Evolutionary conservation across 2,329 filamentous ascomycete species (phyloP).

Genomic region (Beauveria scarabaeidicola): DNA sequence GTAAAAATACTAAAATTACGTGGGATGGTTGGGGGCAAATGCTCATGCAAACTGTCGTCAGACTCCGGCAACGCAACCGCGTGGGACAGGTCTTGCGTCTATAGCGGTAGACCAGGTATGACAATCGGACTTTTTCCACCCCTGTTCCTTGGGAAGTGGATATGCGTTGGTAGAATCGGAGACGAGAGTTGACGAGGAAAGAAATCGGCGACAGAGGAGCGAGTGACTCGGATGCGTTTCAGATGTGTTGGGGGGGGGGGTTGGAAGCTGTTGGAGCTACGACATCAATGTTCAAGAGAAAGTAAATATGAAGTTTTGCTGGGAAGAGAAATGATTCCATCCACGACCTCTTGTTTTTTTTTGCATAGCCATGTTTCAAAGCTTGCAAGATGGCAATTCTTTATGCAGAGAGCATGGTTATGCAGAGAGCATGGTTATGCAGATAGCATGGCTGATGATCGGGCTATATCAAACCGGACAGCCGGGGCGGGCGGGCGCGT

Average conservation of each 20-base stretch:
- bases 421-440: neutral
- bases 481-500: no score
- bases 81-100: neutral
- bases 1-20: neutral
- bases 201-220: neutral
- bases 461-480: neutral
- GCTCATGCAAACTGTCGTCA: neutral
- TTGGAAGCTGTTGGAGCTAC: neutral
- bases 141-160: no score
- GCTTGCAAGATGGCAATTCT: neutral
- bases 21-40: neutral
- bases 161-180: neutral
- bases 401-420: neutral
- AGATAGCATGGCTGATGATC: no score
- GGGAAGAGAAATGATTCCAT: neutral
- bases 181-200: neutral
- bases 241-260: neutral
- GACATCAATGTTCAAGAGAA: no score
- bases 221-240: conserved; percentile 7
- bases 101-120: neutral
- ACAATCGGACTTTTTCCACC: neutral
- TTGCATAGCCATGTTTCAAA: neutral
- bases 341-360: neutral
- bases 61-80: neutral
- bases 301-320: neutral